Base-by-base conservation (phyloP, 2,329 filamentous ascomycete genomes). In the Trichoderma cornu-damae region DNA sequence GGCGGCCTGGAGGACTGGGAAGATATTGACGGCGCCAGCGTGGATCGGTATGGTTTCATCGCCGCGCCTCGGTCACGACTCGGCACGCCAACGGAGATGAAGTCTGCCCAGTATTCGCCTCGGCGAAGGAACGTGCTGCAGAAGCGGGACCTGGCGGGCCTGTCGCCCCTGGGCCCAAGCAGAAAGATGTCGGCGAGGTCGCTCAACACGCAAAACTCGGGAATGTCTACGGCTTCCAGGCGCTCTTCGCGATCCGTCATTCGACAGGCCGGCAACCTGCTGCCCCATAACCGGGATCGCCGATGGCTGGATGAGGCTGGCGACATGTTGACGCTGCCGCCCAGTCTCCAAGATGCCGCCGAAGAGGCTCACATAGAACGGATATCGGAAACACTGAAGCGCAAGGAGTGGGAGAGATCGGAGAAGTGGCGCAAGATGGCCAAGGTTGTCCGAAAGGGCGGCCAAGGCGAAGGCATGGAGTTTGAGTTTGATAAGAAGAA, bases 401-500 rank as follows among this genome's bases (percentile, higher is more conserved):
- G 78, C 59, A 87, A 86, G 66, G 85, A 88, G 68, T 79, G 75
- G 69, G 76, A 80, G 61, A 77, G 85, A 8, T 77, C 84, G 2
- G 84, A 87, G 65, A 88, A 88, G 65, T 87, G 84, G 84, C 77
- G 82, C 53, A 83, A 77, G 65, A 87, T 87, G 84, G 83, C 84
- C 59, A 83, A 78, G 64, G 72, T 83, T 20, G 69, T 79, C 59
- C 80, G 75, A 49, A 73, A 71, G n/a, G 78, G 77, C 37, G 73
- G 68, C 22, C 75, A 79, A 58, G 83, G 83, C 48, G 76, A 81
- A 68, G 83, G 83, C 56, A 84, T 83, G 73, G 74, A 83, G 60
- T 85, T 84, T 66, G 88, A 91, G 55, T 97, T 97, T 68, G 91
- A 96, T 71, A 81, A 83, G 35, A 84, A 81, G 62, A 89, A 88